These are phyloP conservation scores for Spinacia oleracea DNA, from an alignment of 179 eudicot genomes.

Conservation along the genomic window DNA sequence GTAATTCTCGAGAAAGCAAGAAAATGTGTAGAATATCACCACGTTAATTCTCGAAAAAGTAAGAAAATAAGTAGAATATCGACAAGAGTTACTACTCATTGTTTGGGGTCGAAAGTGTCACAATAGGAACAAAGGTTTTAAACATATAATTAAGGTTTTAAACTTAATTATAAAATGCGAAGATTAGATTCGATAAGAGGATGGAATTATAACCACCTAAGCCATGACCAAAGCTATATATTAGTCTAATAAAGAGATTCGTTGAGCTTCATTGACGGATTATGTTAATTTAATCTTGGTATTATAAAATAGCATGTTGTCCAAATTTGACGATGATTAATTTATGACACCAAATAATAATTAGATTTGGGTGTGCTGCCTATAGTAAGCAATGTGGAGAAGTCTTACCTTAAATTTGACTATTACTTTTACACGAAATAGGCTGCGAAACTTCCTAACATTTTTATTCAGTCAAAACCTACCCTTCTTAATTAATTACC, in stretches of 20 bases:
- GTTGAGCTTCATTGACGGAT: background rate
- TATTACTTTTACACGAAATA: conserved; percentile 19
- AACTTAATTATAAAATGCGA: background rate
- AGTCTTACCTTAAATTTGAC: conserved; percentile 23
- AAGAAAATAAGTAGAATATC: too few relatives aligned
- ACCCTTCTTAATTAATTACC: conserved; percentile 14
- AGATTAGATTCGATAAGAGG: background rate
- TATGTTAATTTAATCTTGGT: background rate
- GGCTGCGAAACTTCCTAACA: conserved; percentile 17
- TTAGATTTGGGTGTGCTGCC: conserved; percentile 14
- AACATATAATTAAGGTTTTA: too few relatives aligned
- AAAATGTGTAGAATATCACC: too few relatives aligned
- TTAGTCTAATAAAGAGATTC: conserved; percentile 14
- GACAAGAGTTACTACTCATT: too few relatives aligned
- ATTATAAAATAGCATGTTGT: conserved; percentile 4
- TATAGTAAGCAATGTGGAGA: conserved; percentile 10
- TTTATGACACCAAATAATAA: conserved; percentile 20
- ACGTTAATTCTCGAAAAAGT: too few relatives aligned
- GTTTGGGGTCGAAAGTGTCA: too few relatives aligned
- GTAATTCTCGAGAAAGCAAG: too few relatives aligned
- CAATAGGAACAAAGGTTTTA: background rate
- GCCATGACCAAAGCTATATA: conserved; percentile 1
- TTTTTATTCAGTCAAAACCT: conserved; percentile 18
- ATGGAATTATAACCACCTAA: conserved; percentile 4
- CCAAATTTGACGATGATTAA: conserved; percentile 11